phyloP scores from a whole-genome alignment of 208 protist species.

The Crithidia acanthocephali region DNA sequence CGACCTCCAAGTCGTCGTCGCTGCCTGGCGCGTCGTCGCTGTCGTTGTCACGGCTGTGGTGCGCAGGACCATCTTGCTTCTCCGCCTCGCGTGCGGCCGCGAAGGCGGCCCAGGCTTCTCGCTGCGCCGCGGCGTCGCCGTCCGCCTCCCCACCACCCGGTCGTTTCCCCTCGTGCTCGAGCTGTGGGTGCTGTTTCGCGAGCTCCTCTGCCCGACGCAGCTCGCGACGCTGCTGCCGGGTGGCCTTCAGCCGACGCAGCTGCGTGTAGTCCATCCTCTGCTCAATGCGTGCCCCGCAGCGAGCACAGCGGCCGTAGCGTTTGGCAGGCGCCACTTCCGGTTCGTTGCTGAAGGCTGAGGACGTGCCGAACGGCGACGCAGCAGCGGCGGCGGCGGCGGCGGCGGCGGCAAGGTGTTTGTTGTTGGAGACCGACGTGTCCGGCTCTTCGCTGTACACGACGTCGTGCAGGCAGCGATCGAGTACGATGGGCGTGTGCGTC shows the following conservation, averaged over 20 bases:
- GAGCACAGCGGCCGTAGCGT: conserved; percentile 36
- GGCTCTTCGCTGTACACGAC: conserved; percentile 35
- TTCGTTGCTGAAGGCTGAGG: background rate
- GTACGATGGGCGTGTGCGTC: conserved; percentile 20
- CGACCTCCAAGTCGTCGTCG: conserved; percentile 17
- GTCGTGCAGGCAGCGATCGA: conserved; percentile 33
- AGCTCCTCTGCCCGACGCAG: conserved; percentile 4
- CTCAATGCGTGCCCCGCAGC: conserved; percentile 31
- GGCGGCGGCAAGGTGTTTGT: conserved; percentile 14
- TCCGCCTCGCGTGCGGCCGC: conserved; percentile 8
- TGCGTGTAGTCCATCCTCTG: conserved; percentile 42
- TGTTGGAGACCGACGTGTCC: conserved; percentile 18
- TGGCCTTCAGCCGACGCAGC: conserved; percentile 27
- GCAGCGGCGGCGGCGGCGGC: conserved; percentile 13
- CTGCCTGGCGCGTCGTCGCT: conserved; percentile 9
- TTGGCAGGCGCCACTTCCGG: conserved; percentile 23
- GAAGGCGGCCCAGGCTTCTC: conserved; percentile 12
- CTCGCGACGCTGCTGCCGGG: conserved; percentile 19
- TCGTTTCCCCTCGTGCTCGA: background rate
- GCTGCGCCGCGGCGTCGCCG: conserved; percentile 7
- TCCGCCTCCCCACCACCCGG: too few species aligned
- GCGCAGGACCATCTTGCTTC: background rate
- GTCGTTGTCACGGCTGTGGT: background rate
- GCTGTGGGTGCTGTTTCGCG: conserved; percentile 2
- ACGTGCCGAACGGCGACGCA: background rate